phyloP scores from a whole-genome alignment of 2,329 filamentous ascomycete genomes.

The Fusarium pseudocircinatum region DNA sequence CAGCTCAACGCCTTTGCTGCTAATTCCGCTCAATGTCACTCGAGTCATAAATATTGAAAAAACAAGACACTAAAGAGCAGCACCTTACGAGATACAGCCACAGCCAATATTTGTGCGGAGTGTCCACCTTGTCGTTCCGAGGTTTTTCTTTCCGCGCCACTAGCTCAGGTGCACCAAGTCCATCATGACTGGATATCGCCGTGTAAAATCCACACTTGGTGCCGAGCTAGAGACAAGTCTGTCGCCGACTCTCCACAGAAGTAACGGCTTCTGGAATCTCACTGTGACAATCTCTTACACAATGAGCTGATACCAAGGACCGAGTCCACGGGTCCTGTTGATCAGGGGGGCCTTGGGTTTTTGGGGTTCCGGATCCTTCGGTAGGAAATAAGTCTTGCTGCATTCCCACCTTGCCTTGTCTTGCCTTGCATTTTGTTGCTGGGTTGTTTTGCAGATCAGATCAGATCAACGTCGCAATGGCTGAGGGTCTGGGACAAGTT shows the following conservation, averaged over 20 bases:
- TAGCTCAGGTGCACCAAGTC: not conserved
- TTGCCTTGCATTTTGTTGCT: not conserved
- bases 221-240: not conserved
- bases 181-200: not conserved
- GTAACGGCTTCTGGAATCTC: not conserved
- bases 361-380: not conserved
- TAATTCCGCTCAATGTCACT: not conserved
- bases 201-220: constrained; percentile 1
- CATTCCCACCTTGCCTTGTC: not conserved
- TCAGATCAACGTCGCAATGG: constrained; percentile 33
- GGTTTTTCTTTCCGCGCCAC: not conserved
- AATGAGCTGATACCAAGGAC: not conserved
- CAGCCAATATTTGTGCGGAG: not conserved
- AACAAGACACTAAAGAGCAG: not conserved
- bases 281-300: not conserved
- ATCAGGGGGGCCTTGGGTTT: not conserved
- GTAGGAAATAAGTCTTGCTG: constrained; percentile 29
- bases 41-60: not conserved
- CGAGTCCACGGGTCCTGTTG: not conserved
- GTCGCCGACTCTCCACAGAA: not conserved
- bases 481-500: constrained; percentile 40
- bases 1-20: not conserved
- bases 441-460: constrained; percentile 5
- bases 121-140: not conserved
- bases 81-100: not conserved